Evolutionary conservation across 768 basidiomycete species (phyloP).

Genomic region (Gloeophyllum trabeum): DNA sequence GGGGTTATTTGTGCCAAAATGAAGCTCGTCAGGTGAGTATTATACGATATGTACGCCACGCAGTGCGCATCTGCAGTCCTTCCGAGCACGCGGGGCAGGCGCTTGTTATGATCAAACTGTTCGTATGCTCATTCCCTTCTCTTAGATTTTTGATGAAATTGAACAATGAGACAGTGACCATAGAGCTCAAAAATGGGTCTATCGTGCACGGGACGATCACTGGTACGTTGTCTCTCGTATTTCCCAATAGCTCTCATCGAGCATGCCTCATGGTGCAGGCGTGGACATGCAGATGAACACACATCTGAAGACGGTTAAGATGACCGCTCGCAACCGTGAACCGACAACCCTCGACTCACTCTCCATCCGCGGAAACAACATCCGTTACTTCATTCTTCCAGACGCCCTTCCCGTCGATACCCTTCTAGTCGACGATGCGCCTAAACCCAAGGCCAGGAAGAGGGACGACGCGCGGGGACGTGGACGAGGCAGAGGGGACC

Average conservation of each 20-base stretch:
- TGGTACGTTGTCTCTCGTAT: conserved; percentile 46
- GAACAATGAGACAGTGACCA: conserved; percentile 97
- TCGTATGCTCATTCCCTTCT: conserved; percentile 7
- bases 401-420: conserved; percentile 96
- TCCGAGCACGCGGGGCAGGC: not conserved
- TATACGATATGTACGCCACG: not conserved
- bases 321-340: conserved; percentile 87
- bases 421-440: conserved; percentile 93
- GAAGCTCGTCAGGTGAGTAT: conserved; percentile 73
- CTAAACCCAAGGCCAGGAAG: conserved; percentile 88
- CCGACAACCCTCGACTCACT: conserved; percentile 80
- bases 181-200: conserved; percentile 97
- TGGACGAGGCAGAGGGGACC: conserved; percentile 37
- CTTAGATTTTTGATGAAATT: conserved; percentile 96
- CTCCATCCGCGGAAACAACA: conserved; percentile 93
- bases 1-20: no score
- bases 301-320: conserved; percentile 93
- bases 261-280: conserved; percentile 35
- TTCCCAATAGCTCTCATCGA: not conserved
- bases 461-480: conserved; percentile 73
- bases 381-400: conserved; percentile 95
- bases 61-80: not conserved
- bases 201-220: conserved; percentile 95
- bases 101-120: conserved; percentile 1
- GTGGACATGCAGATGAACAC: conserved; percentile 99